Evolutionary conservation across 2,329 filamentous ascomycete genomes (phyloP), one percentile per base, ranked within the genome.

Genomic region (Cyclaneusma minus): DNA sequence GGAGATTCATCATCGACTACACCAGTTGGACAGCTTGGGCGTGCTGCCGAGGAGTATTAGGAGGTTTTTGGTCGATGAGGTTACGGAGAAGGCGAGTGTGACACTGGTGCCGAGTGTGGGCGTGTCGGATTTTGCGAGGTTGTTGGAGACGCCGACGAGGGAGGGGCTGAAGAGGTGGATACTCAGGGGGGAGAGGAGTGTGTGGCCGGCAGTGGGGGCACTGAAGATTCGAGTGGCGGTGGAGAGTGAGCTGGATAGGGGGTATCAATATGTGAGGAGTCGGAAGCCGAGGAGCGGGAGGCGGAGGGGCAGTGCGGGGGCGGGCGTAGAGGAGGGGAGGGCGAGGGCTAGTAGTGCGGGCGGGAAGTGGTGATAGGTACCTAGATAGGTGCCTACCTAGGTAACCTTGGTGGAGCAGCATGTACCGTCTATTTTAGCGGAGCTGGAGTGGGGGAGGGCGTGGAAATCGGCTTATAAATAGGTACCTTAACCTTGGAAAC

Each of bases 151-250:
- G 16, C 84, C 84, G 1, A 87, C 77, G 0, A 62, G 68, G 27
- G 69, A 76, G 32, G 74, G 70, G 6, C 56, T 94, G 3, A 71
- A 82, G 31, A 79, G 87, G 40, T 94, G 85, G 87, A 84, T 91
- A 28, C 51, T 73, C 16, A 65, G 77, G 29, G 87, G 87, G 2
- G 87, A 95, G 52, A 59, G 74, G 34, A 85, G 80, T 37, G 83
- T 93, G 0, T 95, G 87, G 85, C 87, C 85, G 1, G 81, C 83
- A 3, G 70, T 93, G 3, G 74, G 74, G 16, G 82, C 84, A 9
- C 52, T 95, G 34, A 76, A 77, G 40, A 74, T 92, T 5, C 60
- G 87, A 5, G 89, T 82, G 49, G 77, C 75, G 4, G 66, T 95
- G 6, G 87, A 95, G 50, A 76, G 84, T 29, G 84, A 92, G 46